phyloP scores from a whole-genome alignment of 2,329 filamentous ascomycete genomes.

The Diaporthe aspalathi region DNA sequence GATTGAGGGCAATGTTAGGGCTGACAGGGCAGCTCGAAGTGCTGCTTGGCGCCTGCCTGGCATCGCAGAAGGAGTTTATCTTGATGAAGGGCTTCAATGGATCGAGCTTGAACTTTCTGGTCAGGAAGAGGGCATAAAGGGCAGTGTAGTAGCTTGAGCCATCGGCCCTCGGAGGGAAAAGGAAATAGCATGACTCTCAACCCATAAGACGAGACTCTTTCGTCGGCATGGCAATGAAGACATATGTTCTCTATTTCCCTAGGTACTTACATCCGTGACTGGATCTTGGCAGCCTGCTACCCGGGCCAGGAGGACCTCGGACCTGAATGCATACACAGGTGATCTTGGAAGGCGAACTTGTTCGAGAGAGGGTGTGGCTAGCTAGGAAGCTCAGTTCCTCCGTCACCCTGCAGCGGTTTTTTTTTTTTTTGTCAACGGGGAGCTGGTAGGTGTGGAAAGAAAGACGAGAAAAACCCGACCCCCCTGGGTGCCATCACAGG shows the following conservation, averaged over 20 bases:
- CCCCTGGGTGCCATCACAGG: neutral
- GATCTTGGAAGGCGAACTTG: too few relatives aligned
- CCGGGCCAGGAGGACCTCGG: too few relatives aligned
- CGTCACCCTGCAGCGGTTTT: neutral
- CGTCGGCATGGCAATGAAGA: too few relatives aligned
- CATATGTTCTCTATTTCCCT: neutral
- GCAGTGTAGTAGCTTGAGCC: neutral
- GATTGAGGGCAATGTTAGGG: neutral
- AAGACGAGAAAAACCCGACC: neutral
- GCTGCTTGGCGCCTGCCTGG: neutral
- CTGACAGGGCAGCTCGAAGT: neutral
- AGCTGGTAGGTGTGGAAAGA: neutral
- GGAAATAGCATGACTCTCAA: neutral
- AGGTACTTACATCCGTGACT: neutral
- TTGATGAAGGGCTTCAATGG: neutral
- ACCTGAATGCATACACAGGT: too few relatives aligned
- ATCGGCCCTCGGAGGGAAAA: neutral
- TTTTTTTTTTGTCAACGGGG: constrained; percentile 10
- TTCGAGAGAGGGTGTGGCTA: neutral
- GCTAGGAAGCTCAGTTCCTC: neutral
- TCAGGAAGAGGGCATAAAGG: neutral
- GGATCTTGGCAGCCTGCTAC: neutral
- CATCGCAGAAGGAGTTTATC: neutral
- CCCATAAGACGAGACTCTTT: too few relatives aligned
- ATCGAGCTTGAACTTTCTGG: neutral